Evolutionary conservation across 2,329 filamentous ascomycete species (phyloP).

Genomic region (Acephala macrosclerotiorum): DNA sequence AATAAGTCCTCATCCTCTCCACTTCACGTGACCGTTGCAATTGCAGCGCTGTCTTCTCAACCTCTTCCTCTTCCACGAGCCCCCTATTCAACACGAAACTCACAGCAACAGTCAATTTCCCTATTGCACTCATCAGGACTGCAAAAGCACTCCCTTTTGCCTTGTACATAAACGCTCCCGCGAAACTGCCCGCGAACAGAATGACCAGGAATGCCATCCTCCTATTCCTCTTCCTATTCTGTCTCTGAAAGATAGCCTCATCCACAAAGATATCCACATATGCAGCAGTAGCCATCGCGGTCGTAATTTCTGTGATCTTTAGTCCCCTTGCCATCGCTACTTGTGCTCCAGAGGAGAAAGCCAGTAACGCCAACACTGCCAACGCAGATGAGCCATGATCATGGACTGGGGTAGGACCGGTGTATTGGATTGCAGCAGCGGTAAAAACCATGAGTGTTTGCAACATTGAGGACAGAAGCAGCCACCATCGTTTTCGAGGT

Average conservation of each 20-base stretch:
- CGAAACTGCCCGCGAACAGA: slow-evolving; percentile 56
- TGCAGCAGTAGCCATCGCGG: slow-evolving; percentile 70
- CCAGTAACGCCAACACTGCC: slow-evolving; percentile 57
- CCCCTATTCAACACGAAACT: background rate
- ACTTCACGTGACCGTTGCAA: background rate
- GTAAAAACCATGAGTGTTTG: slow-evolving; percentile 62
- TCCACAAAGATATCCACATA: slow-evolving; percentile 68
- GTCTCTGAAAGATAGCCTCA: slow-evolving; percentile 52
- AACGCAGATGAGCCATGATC: slow-evolving; percentile 46
- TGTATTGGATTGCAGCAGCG: slow-evolving; percentile 57
- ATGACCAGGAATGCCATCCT: slow-evolving; percentile 57
- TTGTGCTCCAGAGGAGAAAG: slow-evolving; percentile 63
- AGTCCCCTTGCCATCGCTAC: slow-evolving; percentile 63
- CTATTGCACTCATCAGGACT: slow-evolving; percentile 52
- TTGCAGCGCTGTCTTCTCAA: background rate
- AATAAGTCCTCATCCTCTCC: background rate
- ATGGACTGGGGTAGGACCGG: slow-evolving; percentile 45
- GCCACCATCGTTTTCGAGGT: slow-evolving; percentile 58
- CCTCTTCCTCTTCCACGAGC: background rate
- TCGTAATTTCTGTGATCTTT: slow-evolving; percentile 66
- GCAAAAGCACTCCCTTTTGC: slow-evolving; percentile 51
- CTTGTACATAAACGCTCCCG: slow-evolving; percentile 59
- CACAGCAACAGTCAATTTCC: slow-evolving; percentile 44
- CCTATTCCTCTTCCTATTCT: slow-evolving; percentile 59
- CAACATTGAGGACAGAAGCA: slow-evolving; percentile 60